A percentile compares a stretch with the other conserved stretches of the same genome.
Evolutionary conservation across 2,329 filamentous ascomycete genomes (phyloP).

Genomic region (Sporothrix luriei): DNA sequence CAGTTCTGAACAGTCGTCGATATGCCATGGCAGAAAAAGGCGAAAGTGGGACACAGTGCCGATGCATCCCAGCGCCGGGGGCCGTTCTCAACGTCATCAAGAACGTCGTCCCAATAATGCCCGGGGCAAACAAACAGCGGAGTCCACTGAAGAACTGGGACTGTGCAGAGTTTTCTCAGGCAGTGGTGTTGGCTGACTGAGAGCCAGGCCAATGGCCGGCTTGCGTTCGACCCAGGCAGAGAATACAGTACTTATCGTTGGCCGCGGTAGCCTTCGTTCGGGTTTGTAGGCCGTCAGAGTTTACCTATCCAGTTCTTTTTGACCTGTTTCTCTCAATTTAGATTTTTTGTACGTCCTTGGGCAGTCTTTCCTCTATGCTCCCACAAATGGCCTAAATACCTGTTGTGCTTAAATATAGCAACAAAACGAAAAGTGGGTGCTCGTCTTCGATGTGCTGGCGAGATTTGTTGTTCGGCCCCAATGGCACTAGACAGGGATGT

Average conservation of each 20-base stretch:
- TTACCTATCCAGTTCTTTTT: background rate
- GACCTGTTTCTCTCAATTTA: background rate
- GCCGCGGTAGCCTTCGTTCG: background rate
- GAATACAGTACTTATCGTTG: background rate
- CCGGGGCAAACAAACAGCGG: background rate
- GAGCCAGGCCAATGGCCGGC: background rate
- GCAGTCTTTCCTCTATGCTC: background rate
- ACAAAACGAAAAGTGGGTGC: constrained; percentile 10
- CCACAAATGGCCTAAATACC: background rate
- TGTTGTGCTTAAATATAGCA: constrained; percentile 30
- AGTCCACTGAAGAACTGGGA: background rate
- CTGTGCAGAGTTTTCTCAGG: constrained; percentile 22
- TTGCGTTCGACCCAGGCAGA: constrained; percentile 1
- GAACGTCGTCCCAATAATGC: background rate
- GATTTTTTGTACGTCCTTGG: background rate
- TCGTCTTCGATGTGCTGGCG: constrained; percentile 16
- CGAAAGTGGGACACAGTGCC: constrained; percentile 13
- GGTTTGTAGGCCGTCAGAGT: background rate
- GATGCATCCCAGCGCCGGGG: background rate
- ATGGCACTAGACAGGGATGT: constrained; percentile 24
- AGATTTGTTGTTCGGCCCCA: constrained; percentile 13
- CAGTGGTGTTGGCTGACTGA: constrained; percentile 22
- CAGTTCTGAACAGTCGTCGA: background rate
- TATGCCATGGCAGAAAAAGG: constrained; percentile 2
- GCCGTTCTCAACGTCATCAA: background rate